phyloP scores from a whole-genome alignment of 768 basidiomycete species.

The Coprinopsis strossmayeri region DNA sequence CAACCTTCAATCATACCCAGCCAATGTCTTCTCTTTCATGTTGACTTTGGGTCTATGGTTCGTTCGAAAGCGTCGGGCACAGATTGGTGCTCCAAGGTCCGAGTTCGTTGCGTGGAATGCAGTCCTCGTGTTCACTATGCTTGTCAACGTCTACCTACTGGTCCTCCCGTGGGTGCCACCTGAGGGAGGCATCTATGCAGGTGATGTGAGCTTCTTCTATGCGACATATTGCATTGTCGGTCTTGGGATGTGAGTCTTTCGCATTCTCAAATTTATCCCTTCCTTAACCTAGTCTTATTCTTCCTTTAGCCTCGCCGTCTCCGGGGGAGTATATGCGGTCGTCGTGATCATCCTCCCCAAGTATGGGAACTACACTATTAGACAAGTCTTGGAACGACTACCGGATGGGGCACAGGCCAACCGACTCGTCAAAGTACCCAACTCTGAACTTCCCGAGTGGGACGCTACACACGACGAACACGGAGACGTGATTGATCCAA shows the following conservation, averaged over 20 bases:
- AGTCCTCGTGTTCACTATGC: conserved; percentile 27
- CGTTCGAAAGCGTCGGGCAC: conserved; percentile 25
- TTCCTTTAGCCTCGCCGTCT: conserved; percentile 21
- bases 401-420: conserved; percentile 28
- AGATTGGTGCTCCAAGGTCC: conserved; percentile 24
- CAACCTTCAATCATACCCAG: conserved; percentile 33
- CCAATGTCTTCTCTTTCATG: conserved; percentile 29
- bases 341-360: conserved; percentile 37
- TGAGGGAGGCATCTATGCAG: conserved; percentile 27
- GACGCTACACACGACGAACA: conserved; percentile 30
- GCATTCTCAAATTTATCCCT: conserved; percentile 2
- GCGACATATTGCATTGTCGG: conserved; percentile 35
- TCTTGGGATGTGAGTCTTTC: conserved; percentile 24
- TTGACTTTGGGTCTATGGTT: conserved; percentile 28
- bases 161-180: conserved; percentile 37
- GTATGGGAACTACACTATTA: conserved; percentile 34
- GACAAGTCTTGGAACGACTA: conserved; percentile 37
- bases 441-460: conserved; percentile 25
- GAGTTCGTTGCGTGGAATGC: conserved; percentile 33
- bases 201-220: conserved; percentile 37
- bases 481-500: conserved; percentile 21
- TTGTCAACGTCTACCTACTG: conserved; percentile 34
- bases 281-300: not conserved
- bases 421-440: conserved; percentile 24
- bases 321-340: conserved; percentile 23